Conservation (phyloP, 805 yeast genomes). For the Kodamaea lidongshanica region DNA sequence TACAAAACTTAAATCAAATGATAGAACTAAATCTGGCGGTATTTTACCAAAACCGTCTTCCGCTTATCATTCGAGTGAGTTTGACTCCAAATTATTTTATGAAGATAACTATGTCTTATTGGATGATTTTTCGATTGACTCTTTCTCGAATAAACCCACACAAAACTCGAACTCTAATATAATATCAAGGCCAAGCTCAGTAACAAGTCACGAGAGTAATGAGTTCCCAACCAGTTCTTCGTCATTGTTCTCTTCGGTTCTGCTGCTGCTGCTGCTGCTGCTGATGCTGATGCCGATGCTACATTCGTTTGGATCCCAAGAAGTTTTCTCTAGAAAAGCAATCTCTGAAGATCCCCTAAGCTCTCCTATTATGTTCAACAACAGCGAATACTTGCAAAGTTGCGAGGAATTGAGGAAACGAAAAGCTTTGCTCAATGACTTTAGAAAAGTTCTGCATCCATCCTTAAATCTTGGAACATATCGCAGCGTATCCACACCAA, state of each 20-base stretch:
- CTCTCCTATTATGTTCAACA: conserved; percentile 20
- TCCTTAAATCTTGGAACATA: conserved; percentile 4
- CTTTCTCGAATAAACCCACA: too few species aligned
- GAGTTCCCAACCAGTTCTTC: conserved; percentile 6
- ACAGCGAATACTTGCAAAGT: conserved; percentile 20
- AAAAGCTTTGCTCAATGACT: conserved; percentile 16
- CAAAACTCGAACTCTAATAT: too few species aligned
- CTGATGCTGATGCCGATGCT: conserved; percentile 8
- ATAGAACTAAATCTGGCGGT: too few species aligned
- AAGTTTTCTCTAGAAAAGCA: conserved; percentile 8
- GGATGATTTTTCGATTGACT: too few species aligned
- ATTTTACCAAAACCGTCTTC: too few species aligned
- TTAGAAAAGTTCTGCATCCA: too few species aligned
- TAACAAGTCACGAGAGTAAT: conserved; percentile 30
- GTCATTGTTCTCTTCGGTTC: conserved; percentile 5
- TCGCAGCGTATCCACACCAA: conserved; percentile 7
- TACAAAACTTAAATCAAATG: conserved; percentile 13
- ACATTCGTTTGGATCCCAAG: conserved; percentile 5
- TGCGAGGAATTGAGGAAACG: conserved; percentile 21
- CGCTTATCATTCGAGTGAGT: too few species aligned
- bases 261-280: conserved; percentile 8
- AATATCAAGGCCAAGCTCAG: conserved; percentile 41
- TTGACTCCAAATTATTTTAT: too few species aligned
- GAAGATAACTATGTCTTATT: too few species aligned
- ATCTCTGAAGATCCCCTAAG: conserved; percentile 6